Base-by-base conservation (phyloP, 257 asterid species). In the Ilex asprella region DNA sequence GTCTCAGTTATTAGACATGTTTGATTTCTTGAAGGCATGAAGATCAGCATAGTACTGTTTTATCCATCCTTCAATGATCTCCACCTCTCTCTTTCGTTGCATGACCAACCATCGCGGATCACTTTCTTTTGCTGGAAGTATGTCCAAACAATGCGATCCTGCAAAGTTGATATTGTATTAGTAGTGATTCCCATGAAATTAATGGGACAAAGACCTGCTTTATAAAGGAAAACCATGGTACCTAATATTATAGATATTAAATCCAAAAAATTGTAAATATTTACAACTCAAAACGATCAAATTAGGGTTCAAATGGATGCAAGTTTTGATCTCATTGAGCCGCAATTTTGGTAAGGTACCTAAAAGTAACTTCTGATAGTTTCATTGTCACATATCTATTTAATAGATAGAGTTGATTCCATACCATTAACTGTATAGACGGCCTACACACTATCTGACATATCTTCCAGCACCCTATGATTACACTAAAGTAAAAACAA, bases 61-160 rank as follows among this genome's bases (percentile, higher is more conserved):
- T 6, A 68, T 31, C 73, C 68, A 69, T 62, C 62, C 62, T 13
- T 46, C 29, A 10, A 69, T 69, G 7, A 62, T 56, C 3, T 56
- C 31, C 30, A 51, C 46, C 21, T 62, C 63, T 9, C 7, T 16
- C 31, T 68, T 61, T 9, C 73, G 43, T 55, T 68, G 73, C 31
- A 7, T 61, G 16, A 61, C 44, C 51, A 69, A 35, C 73, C 73
- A 69, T 32, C 14, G 12, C 3, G 73, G 68, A 69, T 69, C 73
- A 32, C 16, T 15, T 30, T 12, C 2, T 9, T 11, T 56, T 2
- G 59, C 54, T 15, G n/a, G 14, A 31, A 6, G 15, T 31, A 69
- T 1, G 46, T 69, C 73, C 59, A 69, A 63, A 43, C 64, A 56
- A 47, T 69, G 73, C 2, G 73, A 46, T n/a, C 73, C 73, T 69